Percentiles rank a stretch among this genome's conserved stretches.
Conservation (phyloP, 768 basidiomycete genomes). For the Leccinum olivaceopallidum region DNA sequence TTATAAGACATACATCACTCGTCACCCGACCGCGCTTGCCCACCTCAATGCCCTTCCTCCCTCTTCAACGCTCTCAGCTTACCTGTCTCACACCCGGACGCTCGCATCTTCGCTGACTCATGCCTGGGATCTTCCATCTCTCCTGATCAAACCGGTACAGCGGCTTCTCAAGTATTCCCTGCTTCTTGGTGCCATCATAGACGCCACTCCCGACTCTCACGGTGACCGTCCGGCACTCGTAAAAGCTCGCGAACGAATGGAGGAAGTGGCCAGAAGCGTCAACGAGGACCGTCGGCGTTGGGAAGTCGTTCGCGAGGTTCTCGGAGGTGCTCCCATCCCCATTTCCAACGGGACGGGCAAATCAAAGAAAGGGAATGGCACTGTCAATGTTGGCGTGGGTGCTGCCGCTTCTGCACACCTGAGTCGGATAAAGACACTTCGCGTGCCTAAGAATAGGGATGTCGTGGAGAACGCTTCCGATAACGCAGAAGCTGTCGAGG, state of each 20-base stretch:
- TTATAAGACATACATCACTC: conserved; percentile 81
- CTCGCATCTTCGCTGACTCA: conserved; percentile 74
- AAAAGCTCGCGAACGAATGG: conserved; percentile 46
- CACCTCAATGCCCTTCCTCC: conserved; percentile 53
- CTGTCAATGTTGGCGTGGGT: conserved; percentile 42
- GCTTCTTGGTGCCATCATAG: conserved; percentile 73
- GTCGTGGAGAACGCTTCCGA: conserved; percentile 29
- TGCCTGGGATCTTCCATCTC: conserved; percentile 90
- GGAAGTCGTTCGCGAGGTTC: conserved; percentile 78
- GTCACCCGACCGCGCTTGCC: conserved; percentile 71
- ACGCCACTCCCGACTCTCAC: conserved; percentile 70
- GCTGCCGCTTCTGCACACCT: conserved; percentile 59
- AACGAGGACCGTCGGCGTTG: conserved; percentile 76
- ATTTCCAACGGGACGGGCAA: conserved; percentile 41
- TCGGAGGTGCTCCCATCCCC: conserved; percentile 42
- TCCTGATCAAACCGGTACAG: conserved; percentile 98
- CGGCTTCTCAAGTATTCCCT: conserved; percentile 93
- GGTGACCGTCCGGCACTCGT: conserved; percentile 50
- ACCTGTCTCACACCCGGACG: conserved; percentile 64
- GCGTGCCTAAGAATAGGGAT: conserved; percentile 36
- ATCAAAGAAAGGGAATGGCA: conserved; percentile 38
- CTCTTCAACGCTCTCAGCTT: conserved; percentile 52
- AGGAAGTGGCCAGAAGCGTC: conserved; percentile 71
- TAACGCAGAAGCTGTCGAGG: conserved; percentile 46
- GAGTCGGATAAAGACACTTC: conserved; percentile 56